Conservation (phyloP, 129 eudicot species). For the Smallanthus sonchifolius region DNA sequence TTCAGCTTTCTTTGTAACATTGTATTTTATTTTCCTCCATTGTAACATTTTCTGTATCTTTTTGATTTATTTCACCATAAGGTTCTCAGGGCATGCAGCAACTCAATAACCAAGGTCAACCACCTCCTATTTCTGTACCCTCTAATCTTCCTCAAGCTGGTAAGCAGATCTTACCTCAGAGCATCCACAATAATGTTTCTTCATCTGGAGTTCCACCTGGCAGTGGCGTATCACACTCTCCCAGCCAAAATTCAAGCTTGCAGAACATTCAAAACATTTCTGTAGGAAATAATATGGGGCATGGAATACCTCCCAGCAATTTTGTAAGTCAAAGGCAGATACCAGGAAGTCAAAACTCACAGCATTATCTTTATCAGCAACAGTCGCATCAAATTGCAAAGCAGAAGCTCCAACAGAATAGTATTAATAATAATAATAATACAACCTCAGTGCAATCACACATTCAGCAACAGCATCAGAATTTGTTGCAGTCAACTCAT, state of each 20-base stretch:
- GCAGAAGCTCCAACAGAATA: conserved; percentile 47
- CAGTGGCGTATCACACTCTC: conserved; percentile 51
- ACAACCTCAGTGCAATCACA: conserved; percentile 61
- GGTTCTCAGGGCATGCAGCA: conserved; percentile 55
- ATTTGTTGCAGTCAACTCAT: conserved; percentile 48
- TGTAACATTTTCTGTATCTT: background rate
- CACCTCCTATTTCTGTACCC: conserved; percentile 41
- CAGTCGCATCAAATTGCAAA: conserved; percentile 42
- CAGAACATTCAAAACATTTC: conserved; percentile 65
- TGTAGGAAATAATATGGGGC: conserved; percentile 62
- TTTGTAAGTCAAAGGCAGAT: conserved; percentile 74
- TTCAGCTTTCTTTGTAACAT: background rate
- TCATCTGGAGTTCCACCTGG: conserved; percentile 55
- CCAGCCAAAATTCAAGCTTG: conserved; percentile 61
- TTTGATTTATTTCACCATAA: background rate
- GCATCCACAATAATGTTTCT: conserved; percentile 41
- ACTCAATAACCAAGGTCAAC: conserved; percentile 50
- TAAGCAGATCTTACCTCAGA: conserved; percentile 45
- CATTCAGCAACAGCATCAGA: conserved; percentile 61
- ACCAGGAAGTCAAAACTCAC: conserved; percentile 68
- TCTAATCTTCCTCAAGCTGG: conserved; percentile 39
- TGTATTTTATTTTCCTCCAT: background rate
- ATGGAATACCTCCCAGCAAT: conserved; percentile 29
- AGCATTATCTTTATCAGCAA: conserved; percentile 38
- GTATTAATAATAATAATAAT: background rate